Evolutionary conservation across 441 rosid species (phyloP), one percentile per base, ranked within the genome.

Genomic region (Syzygium malaccense): DNA sequence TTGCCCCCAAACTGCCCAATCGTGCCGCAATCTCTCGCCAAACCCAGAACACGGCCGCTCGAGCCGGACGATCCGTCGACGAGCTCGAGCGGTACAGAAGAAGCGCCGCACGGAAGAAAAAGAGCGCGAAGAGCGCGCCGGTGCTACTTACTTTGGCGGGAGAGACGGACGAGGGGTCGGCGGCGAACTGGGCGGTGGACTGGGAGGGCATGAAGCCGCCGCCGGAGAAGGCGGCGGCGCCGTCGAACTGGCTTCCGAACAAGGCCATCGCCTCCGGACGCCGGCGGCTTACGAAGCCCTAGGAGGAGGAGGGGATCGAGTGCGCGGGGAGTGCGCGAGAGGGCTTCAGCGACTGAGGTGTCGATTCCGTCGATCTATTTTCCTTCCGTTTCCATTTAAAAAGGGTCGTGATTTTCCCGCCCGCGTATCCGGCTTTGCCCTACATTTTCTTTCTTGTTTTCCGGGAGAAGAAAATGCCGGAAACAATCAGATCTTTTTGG

Each of bases 141-240:
- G 86, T 7, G 15, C 80, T 11, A 23, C 86, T 92, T 90, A 95
- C 99, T 92, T 92, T 97, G 88, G 89, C 92, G 54, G 94, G 86
- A 68, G 94, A 91, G 84, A 89, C 91, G 90, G 94, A 92, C 28
- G 90, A 86, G 55, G 93, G 92, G 90, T 92, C 95, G 26, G 94
- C 95, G 26, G 94, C 92, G 64, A 88, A 90, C 80, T 94, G 93
- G 6, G 53, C 15, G 64, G 97, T 93, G 87, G 96, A 62, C 92
- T 96, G 98, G 87, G 98, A 96, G 6, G 98, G 97, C 99, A 98
- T 96, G 91, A 96, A 96, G 55, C 99, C 98, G 28, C 98, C 99
- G 89, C 99, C 99, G 92, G 96, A 91, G 89, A 97, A 97, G 88
- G 98, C 96, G 8, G 96, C 93, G 89, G 94, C 92, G 32, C 97